Evolutionary conservation across 148 eudicot genomes (phyloP).

Genomic region (Chenopodium suecicum): DNA sequence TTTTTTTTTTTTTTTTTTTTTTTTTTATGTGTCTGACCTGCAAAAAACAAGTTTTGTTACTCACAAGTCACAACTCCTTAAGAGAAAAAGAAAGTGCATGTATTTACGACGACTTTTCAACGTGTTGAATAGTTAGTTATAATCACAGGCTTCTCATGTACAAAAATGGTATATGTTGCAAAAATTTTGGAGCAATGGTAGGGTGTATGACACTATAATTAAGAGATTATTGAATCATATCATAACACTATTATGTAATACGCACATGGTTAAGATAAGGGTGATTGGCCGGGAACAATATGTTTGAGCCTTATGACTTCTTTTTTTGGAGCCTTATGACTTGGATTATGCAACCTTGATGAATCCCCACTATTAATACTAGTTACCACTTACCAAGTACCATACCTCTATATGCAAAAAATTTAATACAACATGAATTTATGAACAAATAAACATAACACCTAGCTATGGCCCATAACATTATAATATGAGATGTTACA

Average conservation of each 20-base stretch:
- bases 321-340: too few species aligned
- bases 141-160: not conserved
- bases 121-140: not conserved
- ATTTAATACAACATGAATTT: slow-evolving; percentile 1
- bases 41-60: too few species aligned
- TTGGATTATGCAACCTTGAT: not conserved
- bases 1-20: too few species aligned
- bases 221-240: too few species aligned
- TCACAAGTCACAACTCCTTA: too few species aligned
- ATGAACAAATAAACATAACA: slow-evolving; percentile 1
- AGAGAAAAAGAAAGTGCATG: too few species aligned
- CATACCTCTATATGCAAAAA: slow-evolving; percentile 13
- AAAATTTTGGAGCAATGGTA: not conserved
- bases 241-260: too few species aligned
- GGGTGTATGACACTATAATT: too few species aligned
- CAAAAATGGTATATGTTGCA: not conserved
- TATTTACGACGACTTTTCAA: too few species aligned
- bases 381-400: not conserved
- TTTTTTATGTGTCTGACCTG: too few species aligned
- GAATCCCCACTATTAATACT: not conserved
- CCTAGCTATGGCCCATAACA: not conserved
- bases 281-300: too few species aligned
- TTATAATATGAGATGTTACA: not conserved
- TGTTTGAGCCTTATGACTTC: too few species aligned
- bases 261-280: not conserved